These are phyloP conservation scores for Trapa incisa DNA, from an alignment of 345 rosid genomes.

Conservation along the genomic window DNA sequence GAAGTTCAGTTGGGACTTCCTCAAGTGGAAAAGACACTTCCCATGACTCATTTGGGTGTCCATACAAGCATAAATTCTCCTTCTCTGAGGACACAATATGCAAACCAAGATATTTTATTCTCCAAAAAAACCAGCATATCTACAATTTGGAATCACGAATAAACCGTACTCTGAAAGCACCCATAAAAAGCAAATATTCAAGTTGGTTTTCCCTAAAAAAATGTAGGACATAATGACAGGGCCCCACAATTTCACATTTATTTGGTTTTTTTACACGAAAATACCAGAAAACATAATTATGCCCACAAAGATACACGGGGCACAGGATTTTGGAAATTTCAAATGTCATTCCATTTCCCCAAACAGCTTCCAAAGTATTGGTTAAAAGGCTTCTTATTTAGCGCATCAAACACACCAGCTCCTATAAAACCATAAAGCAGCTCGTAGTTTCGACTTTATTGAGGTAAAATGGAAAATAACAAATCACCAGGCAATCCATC, in stretches of 20 bases:
- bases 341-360: neutral
- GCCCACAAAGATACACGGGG: neutral
- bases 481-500: neutral
- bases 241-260: too few relatives aligned
- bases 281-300: neutral
- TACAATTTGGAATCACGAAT: neutral
- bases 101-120: neutral
- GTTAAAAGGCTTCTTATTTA: neutral
- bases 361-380: neutral
- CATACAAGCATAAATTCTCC: conserved; percentile 91
- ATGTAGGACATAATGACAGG: neutral
- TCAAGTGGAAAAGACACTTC: conserved; percentile 89
- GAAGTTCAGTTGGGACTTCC: conserved; percentile 95
- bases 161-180: neutral
- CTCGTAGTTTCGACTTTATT: neutral
- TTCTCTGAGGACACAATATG: conserved; percentile 36
- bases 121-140: neutral
- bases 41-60: conserved; percentile 87
- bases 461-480: neutral
- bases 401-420: neutral
- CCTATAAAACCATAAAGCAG: neutral
- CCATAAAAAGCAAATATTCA: neutral
- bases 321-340: neutral
- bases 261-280: neutral
- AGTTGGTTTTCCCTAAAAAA: neutral